Evolutionary conservation across 768 basidiomycete species (phyloP).

Genomic region (Kondoa malvinella): DNA sequence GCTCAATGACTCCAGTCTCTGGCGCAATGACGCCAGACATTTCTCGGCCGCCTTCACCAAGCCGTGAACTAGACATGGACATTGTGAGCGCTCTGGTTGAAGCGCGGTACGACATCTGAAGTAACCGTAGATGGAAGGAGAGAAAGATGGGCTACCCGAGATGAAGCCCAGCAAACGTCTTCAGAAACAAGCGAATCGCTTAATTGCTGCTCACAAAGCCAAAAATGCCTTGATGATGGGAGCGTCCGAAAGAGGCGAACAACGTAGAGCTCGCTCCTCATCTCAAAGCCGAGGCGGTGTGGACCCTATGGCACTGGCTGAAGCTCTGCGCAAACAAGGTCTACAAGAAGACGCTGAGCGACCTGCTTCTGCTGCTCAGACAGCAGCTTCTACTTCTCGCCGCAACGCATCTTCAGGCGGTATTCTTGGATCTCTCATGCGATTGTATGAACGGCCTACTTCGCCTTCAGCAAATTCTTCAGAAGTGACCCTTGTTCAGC

Average conservation of each 20-base stretch:
- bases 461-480: slow-evolving; percentile 12
- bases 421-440: slow-evolving; percentile 13
- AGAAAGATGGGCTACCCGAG: slow-evolving; percentile 17
- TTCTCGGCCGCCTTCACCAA: slow-evolving; percentile 3
- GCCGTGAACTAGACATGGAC: neutral
- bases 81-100: neutral
- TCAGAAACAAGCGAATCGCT: slow-evolving; percentile 11
- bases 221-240: slow-evolving; percentile 13
- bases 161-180: slow-evolving; percentile 4
- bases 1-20: neutral
- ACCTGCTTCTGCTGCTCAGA: neutral
- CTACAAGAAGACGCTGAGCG: neutral
- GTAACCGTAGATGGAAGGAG: slow-evolving; percentile 8
- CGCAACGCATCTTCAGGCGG: neutral
- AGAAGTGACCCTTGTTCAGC: slow-evolving; percentile 12
- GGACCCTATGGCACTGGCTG: neutral
- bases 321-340: neutral
- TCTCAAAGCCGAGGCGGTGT: neutral
- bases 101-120: neutral
- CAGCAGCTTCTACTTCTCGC: neutral
- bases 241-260: too few species aligned
- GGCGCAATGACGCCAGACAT: neutral
- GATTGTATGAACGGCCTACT: slow-evolving; percentile 15
- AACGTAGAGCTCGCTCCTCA: neutral
- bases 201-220: slow-evolving; percentile 13